phyloP scores from a whole-genome alignment of 2,329 filamentous ascomycete genomes.

The Colletotrichum sp. region DNA sequence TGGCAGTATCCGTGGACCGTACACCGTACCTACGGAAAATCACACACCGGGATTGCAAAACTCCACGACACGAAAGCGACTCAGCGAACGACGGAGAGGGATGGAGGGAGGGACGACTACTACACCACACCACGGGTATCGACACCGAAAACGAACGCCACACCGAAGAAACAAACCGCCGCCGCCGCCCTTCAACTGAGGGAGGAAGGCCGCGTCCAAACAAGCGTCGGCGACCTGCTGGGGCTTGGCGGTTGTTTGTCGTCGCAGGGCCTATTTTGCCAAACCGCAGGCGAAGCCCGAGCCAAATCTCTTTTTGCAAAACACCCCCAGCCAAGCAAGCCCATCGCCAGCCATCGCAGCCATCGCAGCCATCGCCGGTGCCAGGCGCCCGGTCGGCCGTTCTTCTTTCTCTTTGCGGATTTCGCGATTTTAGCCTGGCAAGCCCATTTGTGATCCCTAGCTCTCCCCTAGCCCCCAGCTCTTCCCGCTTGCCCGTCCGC shows the following conservation, averaged over 20 bases:
- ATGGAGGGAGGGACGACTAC: background rate
- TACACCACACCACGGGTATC: background rate
- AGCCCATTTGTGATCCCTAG: background rate
- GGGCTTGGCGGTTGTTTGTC: background rate
- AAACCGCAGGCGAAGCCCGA: background rate
- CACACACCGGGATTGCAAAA: background rate
- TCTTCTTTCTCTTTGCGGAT: background rate
- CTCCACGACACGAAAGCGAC: background rate
- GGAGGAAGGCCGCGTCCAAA: background rate
- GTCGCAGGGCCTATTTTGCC: background rate
- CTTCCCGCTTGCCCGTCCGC: background rate
- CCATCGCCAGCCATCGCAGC: background rate
- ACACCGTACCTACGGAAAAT: background rate
- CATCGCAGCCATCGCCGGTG: background rate
- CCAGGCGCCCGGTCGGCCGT: background rate
- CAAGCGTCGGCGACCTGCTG: background rate
- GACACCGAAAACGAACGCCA: conserved; percentile 2
- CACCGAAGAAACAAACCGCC: background rate
- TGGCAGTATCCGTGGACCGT: background rate
- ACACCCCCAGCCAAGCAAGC: background rate
- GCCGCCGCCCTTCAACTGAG: background rate
- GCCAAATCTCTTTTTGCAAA: background rate
- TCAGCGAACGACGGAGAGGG: background rate
- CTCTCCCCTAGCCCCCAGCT: background rate
- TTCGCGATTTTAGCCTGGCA: background rate